phyloP scores from a whole-genome alignment of 176 grass and related monocot genomes.

The Avena sativa region DNA sequence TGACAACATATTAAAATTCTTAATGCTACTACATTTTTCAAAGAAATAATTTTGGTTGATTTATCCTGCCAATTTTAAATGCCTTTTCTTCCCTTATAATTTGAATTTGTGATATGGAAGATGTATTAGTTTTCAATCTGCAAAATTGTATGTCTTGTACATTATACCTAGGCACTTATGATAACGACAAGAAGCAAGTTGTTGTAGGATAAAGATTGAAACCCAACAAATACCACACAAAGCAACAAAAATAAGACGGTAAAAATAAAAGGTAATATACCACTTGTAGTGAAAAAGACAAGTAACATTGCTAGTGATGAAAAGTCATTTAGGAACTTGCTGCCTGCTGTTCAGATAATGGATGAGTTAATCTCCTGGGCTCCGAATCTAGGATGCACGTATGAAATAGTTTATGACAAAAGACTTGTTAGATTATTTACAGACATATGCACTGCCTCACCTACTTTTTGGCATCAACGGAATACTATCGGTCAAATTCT shows the following conservation, averaged over 20 bases:
- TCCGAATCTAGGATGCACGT: neutral
- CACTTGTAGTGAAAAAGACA: neutral
- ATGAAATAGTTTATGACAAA: neutral
- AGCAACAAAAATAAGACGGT: neutral
- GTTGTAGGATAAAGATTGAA: neutral
- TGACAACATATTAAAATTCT: neutral
- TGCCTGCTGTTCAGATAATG: neutral
- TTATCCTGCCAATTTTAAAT: neutral
- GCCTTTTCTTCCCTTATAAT: neutral
- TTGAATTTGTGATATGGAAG: neutral
- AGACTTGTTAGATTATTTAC: neutral
- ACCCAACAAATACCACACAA: neutral
- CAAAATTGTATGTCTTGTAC: neutral
- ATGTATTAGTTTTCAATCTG: neutral
- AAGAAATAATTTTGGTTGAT: neutral
- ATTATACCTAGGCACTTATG: neutral
- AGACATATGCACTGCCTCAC: neutral
- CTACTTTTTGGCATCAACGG: neutral
- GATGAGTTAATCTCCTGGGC: neutral
- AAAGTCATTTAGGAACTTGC: neutral
- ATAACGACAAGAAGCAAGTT: neutral
- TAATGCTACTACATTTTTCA: neutral
- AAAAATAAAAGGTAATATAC: neutral
- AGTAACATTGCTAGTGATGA: neutral
- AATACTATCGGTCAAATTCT: neutral